Evolutionary conservation across 305 asterid genomes (phyloP).

Genomic region (Salvia sclarea): DNA sequence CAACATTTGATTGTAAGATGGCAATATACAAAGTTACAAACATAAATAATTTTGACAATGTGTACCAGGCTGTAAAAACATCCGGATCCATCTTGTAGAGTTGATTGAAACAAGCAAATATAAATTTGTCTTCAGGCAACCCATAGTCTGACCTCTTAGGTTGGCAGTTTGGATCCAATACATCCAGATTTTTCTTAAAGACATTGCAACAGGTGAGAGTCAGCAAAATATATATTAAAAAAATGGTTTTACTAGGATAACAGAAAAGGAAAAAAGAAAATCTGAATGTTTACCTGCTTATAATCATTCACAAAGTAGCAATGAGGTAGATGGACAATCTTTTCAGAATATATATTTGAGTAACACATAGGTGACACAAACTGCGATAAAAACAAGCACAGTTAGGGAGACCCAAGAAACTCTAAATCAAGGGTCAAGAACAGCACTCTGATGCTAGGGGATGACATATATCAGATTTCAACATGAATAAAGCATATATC

Average conservation of each 20-base stretch:
- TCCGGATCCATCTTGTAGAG: constrained; percentile 99
- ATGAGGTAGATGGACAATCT: constrained; percentile 94
- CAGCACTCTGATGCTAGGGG: not conserved
- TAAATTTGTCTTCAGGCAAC: constrained; percentile 85
- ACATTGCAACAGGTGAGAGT: constrained; percentile 25
- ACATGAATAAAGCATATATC: not conserved
- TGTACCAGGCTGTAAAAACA: constrained; percentile 76
- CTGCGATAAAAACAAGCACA: constrained; percentile 47
- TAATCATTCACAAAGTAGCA: constrained; percentile 97
- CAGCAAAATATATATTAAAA: constrained; percentile 16
- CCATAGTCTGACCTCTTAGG: constrained; percentile 92
- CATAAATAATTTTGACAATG: constrained; percentile 4
- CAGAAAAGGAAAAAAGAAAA: not conserved
- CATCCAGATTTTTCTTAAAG: constrained; percentile 85
- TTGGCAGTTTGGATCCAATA: constrained; percentile 74
- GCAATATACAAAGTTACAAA: constrained; percentile 13
- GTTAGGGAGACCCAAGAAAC: constrained; percentile 15
- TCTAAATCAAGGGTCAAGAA: not conserved
- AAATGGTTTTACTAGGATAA: not conserved
- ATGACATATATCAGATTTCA: not conserved
- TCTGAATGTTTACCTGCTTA: constrained; percentile 70
- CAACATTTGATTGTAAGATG: not conserved
- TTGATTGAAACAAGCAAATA: constrained; percentile 97
- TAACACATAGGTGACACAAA: constrained; percentile 86
- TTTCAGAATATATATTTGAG: constrained; percentile 89